Evolutionary conservation across 805 yeast species (phyloP), one percentile per base, ranked within the genome.

Genomic region (Ogataea paradorogensis): DNA sequence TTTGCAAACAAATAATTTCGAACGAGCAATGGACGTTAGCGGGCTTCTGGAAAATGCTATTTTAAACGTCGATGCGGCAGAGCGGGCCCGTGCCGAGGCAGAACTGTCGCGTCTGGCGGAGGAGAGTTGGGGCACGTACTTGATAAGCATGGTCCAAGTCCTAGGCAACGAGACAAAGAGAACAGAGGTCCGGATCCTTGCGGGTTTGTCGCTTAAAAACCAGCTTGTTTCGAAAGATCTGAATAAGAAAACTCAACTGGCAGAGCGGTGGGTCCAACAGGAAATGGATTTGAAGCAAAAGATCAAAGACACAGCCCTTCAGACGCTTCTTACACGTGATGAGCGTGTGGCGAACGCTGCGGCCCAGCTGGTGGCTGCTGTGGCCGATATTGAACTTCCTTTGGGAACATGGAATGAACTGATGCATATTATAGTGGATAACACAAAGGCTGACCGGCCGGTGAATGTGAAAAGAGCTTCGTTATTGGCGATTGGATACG

Each of bases 321-420:
- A 66, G 30, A 77, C 90, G 3, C 74, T 93, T 40, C 61, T 82
- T 40, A 72, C 85, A 13, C 59, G 67, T n/a, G 78, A 80, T 53
- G 84, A 78, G 48, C 76, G 87, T 55, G 96, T 91, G 40, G 93
- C 95, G 23, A 79, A 81, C 42, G 75, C 95, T 21, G 83, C 91
- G 18, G 96, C 99, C 16, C 97, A 91, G 69, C 72, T 91, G 50
- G 91, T 93, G 36, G 95, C 98, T 24, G 95, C 97, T 9, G 86
- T 93, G 53, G 99, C 97, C n/a, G 91, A 83, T 48, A 86, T 91
- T 42, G 99, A 93, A 62, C 72, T 93, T 48, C 97, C 97, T 32
- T 69, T 83, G 47, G 73, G 74, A 48, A 87, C 84, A 58, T 93
- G 99, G 99, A 80, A 83, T 20, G 91, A 84, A 45, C 73, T 93